These are phyloP conservation scores for Kwoniella bestiolae DNA, from an alignment of 768 basidiomycete genomes.

Conservation along the genomic window DNA sequence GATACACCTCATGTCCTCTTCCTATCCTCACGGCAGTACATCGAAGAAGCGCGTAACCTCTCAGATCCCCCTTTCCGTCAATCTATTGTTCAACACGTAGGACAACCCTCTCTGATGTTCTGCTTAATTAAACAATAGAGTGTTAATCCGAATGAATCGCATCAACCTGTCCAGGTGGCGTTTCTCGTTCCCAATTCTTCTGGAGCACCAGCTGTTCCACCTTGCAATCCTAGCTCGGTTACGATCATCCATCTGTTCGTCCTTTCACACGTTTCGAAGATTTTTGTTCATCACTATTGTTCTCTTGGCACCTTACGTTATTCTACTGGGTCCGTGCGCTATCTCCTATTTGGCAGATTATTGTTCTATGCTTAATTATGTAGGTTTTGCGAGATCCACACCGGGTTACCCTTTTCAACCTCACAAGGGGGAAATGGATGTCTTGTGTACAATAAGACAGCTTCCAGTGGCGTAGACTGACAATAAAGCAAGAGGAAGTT, in stretches of 20 bases:
- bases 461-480: too few species aligned
- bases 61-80: neutral
- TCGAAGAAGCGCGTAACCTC: neutral
- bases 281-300: neutral
- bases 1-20: neutral
- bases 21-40: neutral
- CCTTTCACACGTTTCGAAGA: neutral
- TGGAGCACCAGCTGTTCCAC: neutral
- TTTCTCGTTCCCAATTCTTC: neutral
- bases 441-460: too few species aligned
- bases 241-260: neutral
- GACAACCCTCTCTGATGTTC: neutral
- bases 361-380: too few species aligned
- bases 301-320: neutral
- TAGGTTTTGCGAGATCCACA: too few species aligned
- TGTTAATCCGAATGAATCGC: neutral
- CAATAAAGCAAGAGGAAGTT: too few species aligned
- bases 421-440: too few species aligned
- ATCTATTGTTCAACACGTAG: neutral
- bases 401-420: too few species aligned
- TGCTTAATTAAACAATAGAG: neutral
- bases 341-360: too few species aligned
- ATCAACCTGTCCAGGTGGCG: neutral
- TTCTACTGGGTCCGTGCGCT: neutral
- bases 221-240: neutral